Evolutionary conservation across 139 green algal genomes (phyloP).

Genomic region (Tetraselmis chui): DNA sequence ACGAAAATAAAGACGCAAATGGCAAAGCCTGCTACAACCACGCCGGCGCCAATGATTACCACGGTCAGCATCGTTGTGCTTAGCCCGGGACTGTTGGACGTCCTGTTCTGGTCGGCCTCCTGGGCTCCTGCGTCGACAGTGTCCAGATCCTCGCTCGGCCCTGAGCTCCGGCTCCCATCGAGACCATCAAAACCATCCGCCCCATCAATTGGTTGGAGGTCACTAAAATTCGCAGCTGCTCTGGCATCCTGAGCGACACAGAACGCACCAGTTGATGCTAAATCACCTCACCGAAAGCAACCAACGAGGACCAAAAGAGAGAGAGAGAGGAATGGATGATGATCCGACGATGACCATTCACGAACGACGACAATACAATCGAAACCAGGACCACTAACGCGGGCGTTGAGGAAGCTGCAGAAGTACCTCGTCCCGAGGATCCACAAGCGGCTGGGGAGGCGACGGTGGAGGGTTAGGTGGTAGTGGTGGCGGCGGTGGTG

Average conservation of each 20-base stretch:
- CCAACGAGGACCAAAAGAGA: too few species aligned
- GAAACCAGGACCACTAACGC: too few species aligned
- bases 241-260: neutral
- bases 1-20: neutral
- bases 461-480: neutral
- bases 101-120: neutral
- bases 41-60: neutral
- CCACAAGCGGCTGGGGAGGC: neutral
- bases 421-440: neutral
- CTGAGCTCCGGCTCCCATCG: neutral
- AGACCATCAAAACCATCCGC: neutral
- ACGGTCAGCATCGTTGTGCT: neutral
- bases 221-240: neutral
- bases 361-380: too few species aligned
- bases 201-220: neutral
- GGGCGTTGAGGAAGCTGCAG: too few species aligned
- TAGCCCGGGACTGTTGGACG: neutral
- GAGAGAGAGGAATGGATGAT: too few species aligned
- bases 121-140: neutral
- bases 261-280: too few species aligned
- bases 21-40: neutral
- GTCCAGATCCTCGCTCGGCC: neutral
- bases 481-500: neutral
- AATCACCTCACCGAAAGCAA: too few species aligned
- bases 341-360: too few species aligned